phyloP scores from a whole-genome alignment of 2,329 filamentous ascomycete species.

The Xylariaceae sp. region DNA sequence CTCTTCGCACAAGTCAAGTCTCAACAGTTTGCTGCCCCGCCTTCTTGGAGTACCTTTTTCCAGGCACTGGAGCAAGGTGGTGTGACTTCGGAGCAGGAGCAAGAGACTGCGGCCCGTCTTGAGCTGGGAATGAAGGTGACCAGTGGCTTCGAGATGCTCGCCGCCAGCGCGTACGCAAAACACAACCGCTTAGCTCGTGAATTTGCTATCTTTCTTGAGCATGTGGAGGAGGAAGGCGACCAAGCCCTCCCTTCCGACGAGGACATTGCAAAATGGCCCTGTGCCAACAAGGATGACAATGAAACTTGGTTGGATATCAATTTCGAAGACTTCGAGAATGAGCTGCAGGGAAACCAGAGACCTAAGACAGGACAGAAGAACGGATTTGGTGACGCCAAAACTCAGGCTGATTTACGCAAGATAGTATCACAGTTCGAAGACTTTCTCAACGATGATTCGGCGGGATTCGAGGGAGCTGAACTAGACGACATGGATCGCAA shows the following conservation, averaged over 20 bases:
- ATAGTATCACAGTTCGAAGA: slow-evolving; percentile 92
- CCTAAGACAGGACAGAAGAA: slow-evolving; percentile 18
- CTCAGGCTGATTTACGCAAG: slow-evolving; percentile 74
- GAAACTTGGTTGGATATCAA: slow-evolving; percentile 91
- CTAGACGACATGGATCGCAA: slow-evolving; percentile 66
- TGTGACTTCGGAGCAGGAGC: slow-evolving; percentile 20
- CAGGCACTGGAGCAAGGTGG: slow-evolving; percentile 26
- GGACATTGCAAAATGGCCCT: slow-evolving; percentile 68
- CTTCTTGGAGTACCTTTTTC: slow-evolving; percentile 42
- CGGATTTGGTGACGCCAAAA: slow-evolving; percentile 59
- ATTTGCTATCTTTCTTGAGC: slow-evolving; percentile 69
- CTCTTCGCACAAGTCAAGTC: slow-evolving; percentile 87
- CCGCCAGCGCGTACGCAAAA: slow-evolving; percentile 60
- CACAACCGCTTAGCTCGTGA: slow-evolving; percentile 68
- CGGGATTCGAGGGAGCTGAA: slow-evolving; percentile 73
- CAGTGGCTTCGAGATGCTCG: slow-evolving; percentile 85
- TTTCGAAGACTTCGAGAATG: slow-evolving; percentile 80
- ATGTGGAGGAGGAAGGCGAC: slow-evolving; percentile 67
- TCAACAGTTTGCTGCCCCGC: slow-evolving; percentile 69
- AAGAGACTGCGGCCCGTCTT: slow-evolving; percentile 36
- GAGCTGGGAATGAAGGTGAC: slow-evolving; percentile 85
- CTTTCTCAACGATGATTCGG: slow-evolving; percentile 81
- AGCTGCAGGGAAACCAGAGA: slow-evolving; percentile 54
- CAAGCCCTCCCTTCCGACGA: slow-evolving; percentile 60
- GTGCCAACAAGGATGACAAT: slow-evolving; percentile 62